Percentiles rank a stretch among this genome's conserved stretches.
These are phyloP conservation scores for Lachancea kluyveri DNA, from an alignment of 805 yeast species.

Conservation along the genomic window DNA sequence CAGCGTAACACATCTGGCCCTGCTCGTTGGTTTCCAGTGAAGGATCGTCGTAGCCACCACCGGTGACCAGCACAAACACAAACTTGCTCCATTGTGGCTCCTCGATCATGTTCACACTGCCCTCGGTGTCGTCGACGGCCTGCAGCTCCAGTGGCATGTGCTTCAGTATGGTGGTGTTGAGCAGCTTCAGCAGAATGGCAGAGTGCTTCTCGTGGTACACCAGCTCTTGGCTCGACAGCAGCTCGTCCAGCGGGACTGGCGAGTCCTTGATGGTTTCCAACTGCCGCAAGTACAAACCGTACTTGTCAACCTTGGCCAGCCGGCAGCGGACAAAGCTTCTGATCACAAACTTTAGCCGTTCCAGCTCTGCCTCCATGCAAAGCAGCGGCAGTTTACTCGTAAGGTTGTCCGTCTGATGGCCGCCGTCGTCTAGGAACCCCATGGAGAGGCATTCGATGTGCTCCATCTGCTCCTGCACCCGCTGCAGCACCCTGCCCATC, in stretches of 20 bases:
- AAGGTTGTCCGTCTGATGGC: constrained; percentile 21
- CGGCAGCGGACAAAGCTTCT: constrained; percentile 77
- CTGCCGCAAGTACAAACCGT: constrained; percentile 51
- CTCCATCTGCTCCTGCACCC: constrained; percentile 67
- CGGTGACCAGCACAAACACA: constrained; percentile 52
- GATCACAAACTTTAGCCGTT: constrained; percentile 75
- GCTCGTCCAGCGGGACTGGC: constrained; percentile 15
- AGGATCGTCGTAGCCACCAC: constrained; percentile 14
- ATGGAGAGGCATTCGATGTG: constrained; percentile 72
- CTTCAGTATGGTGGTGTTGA: constrained; percentile 59
- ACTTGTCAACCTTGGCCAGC: constrained; percentile 66
- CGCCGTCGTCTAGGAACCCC: constrained; percentile 51
- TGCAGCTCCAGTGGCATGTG: constrained; percentile 65
- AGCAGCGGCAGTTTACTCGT: constrained; percentile 74
- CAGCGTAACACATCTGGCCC: constrained; percentile 30
- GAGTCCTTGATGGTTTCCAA: constrained; percentile 30
- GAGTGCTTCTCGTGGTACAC: constrained; percentile 66
- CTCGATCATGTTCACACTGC: constrained; percentile 67
- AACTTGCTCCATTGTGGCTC: constrained; percentile 71
- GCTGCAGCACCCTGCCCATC: constrained; percentile 48
- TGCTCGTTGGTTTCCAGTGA: constrained; percentile 37
- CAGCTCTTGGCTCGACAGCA: constrained; percentile 53
- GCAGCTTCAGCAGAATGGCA: constrained; percentile 54
- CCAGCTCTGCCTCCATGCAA: constrained; percentile 87
- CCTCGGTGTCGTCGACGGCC: constrained; percentile 68